Evolutionary conservation across 1,284 basidiomycete genomes (phyloP).

Genomic region (Tylopilus sp.): DNA sequence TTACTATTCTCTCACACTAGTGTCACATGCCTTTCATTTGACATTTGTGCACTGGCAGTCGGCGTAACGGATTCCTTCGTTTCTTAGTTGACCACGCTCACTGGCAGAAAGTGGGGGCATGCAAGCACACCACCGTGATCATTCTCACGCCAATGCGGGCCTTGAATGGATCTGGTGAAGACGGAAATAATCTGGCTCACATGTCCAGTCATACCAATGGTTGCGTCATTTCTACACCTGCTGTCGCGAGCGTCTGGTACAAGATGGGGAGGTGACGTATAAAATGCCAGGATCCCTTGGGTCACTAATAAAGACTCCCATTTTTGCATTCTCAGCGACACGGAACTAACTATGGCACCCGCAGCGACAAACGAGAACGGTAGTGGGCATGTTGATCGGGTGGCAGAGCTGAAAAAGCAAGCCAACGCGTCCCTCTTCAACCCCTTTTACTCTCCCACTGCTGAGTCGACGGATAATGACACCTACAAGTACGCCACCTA

Average conservation of each 20-base stretch:
- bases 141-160: no score
- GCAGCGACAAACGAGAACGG: constrained; percentile 50
- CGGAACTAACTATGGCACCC: constrained; percentile 52
- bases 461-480: constrained; percentile 60
- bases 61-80: no score
- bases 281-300: constrained; percentile 21
- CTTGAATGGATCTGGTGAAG: no score
- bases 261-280: constrained; percentile 16
- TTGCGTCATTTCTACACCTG: constrained; percentile 32
- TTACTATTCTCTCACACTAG: constrained; percentile 22
- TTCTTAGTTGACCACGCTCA: background rate
- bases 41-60: no score
- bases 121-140: background rate
- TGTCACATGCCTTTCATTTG: constrained; percentile 18
- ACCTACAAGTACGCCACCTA: constrained; percentile 69
- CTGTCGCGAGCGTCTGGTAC: constrained; percentile 24
- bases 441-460: constrained; percentile 74
- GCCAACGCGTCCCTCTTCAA: constrained; percentile 55
- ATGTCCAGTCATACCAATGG: constrained; percentile 13
- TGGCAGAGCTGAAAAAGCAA: constrained; percentile 35
- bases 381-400: constrained; percentile 21
- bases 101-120: background rate
- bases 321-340: background rate
- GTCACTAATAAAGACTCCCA: background rate
- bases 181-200: constrained; percentile 24